Evolutionary conservation across 1,284 basidiomycete species (phyloP).

Genomic region (Mycena sp.): DNA sequence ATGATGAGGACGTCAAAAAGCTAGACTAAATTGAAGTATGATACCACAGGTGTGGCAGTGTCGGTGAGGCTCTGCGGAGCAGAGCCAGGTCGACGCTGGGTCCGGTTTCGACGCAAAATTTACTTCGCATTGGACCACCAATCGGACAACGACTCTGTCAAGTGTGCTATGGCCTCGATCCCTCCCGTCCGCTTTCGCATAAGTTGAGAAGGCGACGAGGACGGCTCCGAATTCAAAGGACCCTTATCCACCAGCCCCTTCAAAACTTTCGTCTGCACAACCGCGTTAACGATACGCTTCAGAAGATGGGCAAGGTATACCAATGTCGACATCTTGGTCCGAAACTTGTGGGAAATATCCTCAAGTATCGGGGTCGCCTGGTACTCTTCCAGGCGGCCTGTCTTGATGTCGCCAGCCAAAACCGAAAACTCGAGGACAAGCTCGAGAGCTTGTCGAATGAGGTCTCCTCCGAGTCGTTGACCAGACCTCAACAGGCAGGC

Average conservation of each 20-base stretch:
- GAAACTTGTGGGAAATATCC: slow-evolving; percentile 64
- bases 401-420: slow-evolving; percentile 68
- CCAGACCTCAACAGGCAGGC: slow-evolving; percentile 81
- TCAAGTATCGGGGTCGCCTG: slow-evolving; percentile 65
- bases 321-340: slow-evolving; percentile 62
- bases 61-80: too few species aligned
- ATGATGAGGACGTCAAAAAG: too few species aligned
- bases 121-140: slow-evolving; percentile 17
- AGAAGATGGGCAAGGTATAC: slow-evolving; percentile 46
- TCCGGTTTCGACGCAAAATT: too few species aligned
- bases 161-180: slow-evolving; percentile 55
- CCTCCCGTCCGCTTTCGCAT: slow-evolving; percentile 53
- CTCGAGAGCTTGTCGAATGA: slow-evolving; percentile 73
- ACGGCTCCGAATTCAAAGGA: slow-evolving; percentile 30
- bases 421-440: slow-evolving; percentile 77
- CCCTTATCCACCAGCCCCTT: slow-evolving; percentile 56
- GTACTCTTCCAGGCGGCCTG: slow-evolving; percentile 65
- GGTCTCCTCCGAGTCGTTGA: slow-evolving; percentile 73
- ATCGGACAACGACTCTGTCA: slow-evolving; percentile 41
- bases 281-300: background rate
- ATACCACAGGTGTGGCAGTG: too few species aligned
- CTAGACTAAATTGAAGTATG: too few species aligned
- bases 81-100: too few species aligned
- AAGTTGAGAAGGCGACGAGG: slow-evolving; percentile 33
- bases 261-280: slow-evolving; percentile 49